Evolutionary conservation across 2,329 filamentous ascomycete genomes (phyloP).

Genomic region (Pseudocercospora pini-densiflorae): DNA sequence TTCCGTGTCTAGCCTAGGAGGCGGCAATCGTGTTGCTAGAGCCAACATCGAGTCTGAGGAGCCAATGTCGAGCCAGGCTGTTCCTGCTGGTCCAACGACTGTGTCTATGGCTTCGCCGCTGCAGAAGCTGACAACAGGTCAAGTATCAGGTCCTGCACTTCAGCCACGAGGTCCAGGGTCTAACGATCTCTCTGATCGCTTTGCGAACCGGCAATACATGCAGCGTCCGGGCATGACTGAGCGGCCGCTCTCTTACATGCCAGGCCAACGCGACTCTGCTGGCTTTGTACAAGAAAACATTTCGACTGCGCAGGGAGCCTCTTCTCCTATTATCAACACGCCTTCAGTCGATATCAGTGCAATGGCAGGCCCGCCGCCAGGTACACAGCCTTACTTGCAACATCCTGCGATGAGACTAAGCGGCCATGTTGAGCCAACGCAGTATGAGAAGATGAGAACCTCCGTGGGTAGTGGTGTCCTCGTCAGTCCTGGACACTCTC

Average conservation of each 20-base stretch:
- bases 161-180: background rate
- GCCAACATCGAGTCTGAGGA: constrained; percentile 1
- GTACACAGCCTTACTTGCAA: constrained; percentile 32
- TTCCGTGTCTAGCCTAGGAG: constrained; percentile 35
- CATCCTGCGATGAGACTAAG: constrained; percentile 31
- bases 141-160: background rate
- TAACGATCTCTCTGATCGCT: constrained; percentile 20
- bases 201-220: constrained; percentile 28
- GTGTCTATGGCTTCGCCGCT: constrained; percentile 2
- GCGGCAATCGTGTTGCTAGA: background rate
- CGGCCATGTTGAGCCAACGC: constrained; percentile 24
- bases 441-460: constrained; percentile 32
- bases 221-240: constrained; percentile 20
- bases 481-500: constrained; percentile 11
- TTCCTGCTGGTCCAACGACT: constrained; percentile 19
- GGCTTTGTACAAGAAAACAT: constrained; percentile 26
- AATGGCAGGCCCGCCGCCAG: constrained; percentile 30
- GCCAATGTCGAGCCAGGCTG: constrained; percentile 25
- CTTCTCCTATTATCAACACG: background rate
- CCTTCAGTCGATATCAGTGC: constrained; percentile 29
- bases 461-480: constrained; percentile 18
- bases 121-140: constrained; percentile 5
- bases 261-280: constrained; percentile 30
- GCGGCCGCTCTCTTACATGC: constrained; percentile 37
- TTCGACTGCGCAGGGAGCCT: constrained; percentile 9